Percentiles rank a stretch among this genome's conserved stretches.
phyloP scores from a whole-genome alignment of 1,284 basidiomycete genomes.

The Trichosporon asahii region DNA sequence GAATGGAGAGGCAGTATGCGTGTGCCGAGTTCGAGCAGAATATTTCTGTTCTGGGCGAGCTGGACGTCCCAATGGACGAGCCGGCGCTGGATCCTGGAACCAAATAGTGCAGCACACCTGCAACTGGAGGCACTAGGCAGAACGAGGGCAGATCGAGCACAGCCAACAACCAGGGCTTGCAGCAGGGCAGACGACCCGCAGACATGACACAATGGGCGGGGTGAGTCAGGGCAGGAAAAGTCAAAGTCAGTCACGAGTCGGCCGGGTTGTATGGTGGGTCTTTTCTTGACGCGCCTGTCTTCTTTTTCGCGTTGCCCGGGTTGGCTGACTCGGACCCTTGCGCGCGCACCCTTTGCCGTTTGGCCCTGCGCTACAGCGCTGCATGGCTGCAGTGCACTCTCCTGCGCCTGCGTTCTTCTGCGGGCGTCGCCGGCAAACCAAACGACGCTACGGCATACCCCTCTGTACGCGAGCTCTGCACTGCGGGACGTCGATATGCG shows the following conservation, averaged over 20 bases:
- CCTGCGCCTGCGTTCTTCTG: background rate
- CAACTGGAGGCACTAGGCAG: background rate
- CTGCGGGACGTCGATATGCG: background rate
- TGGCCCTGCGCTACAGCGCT: background rate
- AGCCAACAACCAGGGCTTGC: background rate
- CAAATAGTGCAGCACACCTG: background rate
- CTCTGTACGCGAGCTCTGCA: too few species aligned
- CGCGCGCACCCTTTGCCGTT: background rate
- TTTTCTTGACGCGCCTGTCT: constrained; percentile 6
- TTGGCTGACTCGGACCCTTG: background rate
- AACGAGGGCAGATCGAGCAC: background rate
- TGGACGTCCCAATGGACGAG: background rate
- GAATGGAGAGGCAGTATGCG: background rate
- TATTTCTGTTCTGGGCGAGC: background rate
- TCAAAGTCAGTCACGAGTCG: background rate
- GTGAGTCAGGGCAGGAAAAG: background rate
- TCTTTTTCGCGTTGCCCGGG: background rate
- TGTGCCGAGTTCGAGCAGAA: background rate
- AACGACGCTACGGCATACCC: background rate
- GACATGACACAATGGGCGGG: constrained; percentile 8
- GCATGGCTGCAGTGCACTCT: too few species aligned
- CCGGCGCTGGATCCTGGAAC: background rate
- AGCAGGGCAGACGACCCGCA: background rate
- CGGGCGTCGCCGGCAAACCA: background rate
- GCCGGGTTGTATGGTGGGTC: background rate